These are phyloP conservation scores for Chlamydomonas incerta DNA, from an alignment of 139 green algal species.

Conservation along the genomic window DNA sequence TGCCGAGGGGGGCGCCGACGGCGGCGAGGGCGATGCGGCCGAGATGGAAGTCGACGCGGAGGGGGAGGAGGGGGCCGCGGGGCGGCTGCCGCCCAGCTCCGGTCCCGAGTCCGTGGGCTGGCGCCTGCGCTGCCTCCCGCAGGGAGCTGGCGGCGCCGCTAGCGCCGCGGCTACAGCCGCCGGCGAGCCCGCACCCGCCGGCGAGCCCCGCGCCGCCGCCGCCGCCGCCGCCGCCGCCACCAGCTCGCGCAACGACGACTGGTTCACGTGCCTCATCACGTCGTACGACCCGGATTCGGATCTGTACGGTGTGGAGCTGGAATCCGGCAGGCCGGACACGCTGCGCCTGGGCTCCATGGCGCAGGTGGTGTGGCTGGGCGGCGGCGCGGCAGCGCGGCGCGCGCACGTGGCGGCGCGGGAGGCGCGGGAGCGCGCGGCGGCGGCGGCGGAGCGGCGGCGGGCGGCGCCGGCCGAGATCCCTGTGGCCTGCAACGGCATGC, in stretches of 20 bases:
- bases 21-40: too few relatives aligned
- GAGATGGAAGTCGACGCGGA: too few relatives aligned
- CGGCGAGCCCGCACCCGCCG: not conserved
- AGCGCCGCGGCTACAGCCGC: conserved; percentile 28
- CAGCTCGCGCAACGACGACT: not conserved
- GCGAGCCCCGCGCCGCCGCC: not conserved
- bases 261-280: conserved; percentile 30
- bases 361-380: not conserved
- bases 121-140: not conserved
- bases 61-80: too few relatives aligned
- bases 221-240: not conserved
- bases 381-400: not conserved
- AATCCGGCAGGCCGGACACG: conserved; percentile 68
- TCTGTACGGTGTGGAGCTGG: conserved; percentile 67
- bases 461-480: conserved; percentile 59
- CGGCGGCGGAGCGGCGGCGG: conserved; percentile 27
- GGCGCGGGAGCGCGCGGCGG: not conserved
- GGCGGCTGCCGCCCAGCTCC: too few relatives aligned
- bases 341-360: conserved; percentile 28
- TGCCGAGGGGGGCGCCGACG: not conserved
- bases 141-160: not conserved
- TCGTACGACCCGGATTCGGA: conserved; percentile 16
- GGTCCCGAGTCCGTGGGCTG: conserved; percentile 11
- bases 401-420: not conserved
- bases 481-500: conserved; percentile 72